These are phyloP conservation scores for Exophiala phaeomuriformis DNA, from an alignment of 2,329 filamentous ascomycete genomes.

Conservation along the genomic window DNA sequence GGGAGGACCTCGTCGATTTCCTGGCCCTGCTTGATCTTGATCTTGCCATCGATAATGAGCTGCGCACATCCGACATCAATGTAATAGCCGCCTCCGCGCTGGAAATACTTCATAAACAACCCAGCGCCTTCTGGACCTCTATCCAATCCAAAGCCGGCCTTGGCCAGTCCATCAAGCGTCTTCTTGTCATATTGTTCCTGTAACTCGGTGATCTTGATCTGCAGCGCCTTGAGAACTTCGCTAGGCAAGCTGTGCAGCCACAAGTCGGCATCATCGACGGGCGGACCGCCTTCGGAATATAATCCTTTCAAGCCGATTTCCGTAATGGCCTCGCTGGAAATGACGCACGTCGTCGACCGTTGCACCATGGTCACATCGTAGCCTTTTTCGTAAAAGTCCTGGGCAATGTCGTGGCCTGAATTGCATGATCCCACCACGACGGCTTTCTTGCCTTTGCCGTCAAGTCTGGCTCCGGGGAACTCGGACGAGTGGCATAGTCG, in stretches of 20 bases:
- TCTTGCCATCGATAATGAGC: conserved; percentile 56
- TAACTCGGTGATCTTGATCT: conserved; percentile 31
- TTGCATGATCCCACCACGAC: conserved; percentile 63
- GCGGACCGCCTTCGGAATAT: conserved; percentile 46
- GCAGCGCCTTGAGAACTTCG: conserved; percentile 54
- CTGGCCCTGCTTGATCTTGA: conserved; percentile 57
- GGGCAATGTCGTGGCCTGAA: conserved; percentile 52
- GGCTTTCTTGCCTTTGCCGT: conserved; percentile 50
- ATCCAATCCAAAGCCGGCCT: conserved; percentile 56
- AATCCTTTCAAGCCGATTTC: conserved; percentile 49
- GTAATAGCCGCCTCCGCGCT: conserved; percentile 62
- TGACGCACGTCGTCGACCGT: conserved; percentile 57
- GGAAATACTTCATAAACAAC: conserved; percentile 56
- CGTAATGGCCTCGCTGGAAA: conserved; percentile 49
- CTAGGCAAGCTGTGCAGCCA: conserved; percentile 51
- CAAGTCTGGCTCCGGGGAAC: conserved; percentile 47
- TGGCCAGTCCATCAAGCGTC: conserved; percentile 39
- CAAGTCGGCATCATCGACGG: conserved; percentile 60
- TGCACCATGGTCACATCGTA: conserved; percentile 64
- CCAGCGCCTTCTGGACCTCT: conserved; percentile 51
- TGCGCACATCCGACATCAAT: conserved; percentile 60
- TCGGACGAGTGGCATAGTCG: conserved; percentile 56
- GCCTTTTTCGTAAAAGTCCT: conserved; percentile 60
- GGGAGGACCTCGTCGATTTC: conserved; percentile 50
- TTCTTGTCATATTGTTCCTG: conserved; percentile 14